phyloP scores from a whole-genome alignment of 805 yeast species.

The Pichia scutulata region DNA sequence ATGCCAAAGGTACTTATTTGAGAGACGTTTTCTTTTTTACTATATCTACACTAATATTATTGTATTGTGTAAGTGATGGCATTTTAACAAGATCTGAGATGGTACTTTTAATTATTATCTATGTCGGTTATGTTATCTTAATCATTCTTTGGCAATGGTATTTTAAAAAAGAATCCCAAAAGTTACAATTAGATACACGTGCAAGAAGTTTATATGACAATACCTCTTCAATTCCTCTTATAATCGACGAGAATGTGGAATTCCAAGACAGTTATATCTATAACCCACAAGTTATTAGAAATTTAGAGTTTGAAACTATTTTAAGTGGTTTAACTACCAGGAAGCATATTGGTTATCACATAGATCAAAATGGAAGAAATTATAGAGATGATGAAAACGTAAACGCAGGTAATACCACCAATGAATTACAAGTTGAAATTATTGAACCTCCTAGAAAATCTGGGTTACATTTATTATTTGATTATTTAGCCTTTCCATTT shows the following conservation, averaged over 20 bases:
- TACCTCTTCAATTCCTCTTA: slow-evolving; percentile 11
- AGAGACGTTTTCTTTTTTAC: slow-evolving; percentile 61
- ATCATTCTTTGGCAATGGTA: slow-evolving; percentile 37
- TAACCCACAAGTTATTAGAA: slow-evolving; percentile 24
- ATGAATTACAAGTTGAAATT: slow-evolving; percentile 4
- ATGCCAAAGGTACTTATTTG: slow-evolving; percentile 38
- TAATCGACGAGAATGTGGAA: slow-evolving; percentile 18
- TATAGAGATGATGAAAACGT: slow-evolving; percentile 12
- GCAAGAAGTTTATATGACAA: slow-evolving; percentile 25
- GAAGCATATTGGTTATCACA: slow-evolving; percentile 12
- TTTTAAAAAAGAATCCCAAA: slow-evolving; percentile 11
- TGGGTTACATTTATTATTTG: slow-evolving; percentile 8
- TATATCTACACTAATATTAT: slow-evolving; percentile 39
- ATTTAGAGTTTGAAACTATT: slow-evolving; percentile 23
- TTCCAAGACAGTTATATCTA: slow-evolving; percentile 25
- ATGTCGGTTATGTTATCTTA: slow-evolving; percentile 52
- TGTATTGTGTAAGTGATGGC: slow-evolving; percentile 45
- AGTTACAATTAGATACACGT: slow-evolving; percentile 16
- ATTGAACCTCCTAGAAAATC: slow-evolving; percentile 3
- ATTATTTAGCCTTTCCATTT: slow-evolving; percentile 16
- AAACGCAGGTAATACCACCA: not conserved
- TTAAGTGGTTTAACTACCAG: slow-evolving; percentile 19
- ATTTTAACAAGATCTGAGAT: slow-evolving; percentile 48
- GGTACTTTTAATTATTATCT: slow-evolving; percentile 44
- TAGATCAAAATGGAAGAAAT: slow-evolving; percentile 5